Percentiles rank a stretch among this genome's conserved stretches.
phyloP scores from a whole-genome alignment of 2,329 filamentous ascomycete species.

The Magnaporthiopsis incrustans region DNA sequence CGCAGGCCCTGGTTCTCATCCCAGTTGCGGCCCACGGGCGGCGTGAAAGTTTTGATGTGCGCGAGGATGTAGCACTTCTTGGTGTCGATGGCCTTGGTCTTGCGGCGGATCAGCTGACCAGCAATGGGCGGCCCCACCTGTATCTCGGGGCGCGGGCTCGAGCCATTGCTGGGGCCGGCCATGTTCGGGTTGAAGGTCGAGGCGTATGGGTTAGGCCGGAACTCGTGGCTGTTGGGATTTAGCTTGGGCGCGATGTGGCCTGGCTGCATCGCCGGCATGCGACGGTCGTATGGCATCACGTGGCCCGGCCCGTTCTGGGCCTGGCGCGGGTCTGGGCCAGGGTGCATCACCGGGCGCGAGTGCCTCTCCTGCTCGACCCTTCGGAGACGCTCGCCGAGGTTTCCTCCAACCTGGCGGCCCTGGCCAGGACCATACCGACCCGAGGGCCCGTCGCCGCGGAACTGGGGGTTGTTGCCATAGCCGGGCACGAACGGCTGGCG shows the following conservation, averaged over 20 bases:
- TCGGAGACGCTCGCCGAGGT: conserved; percentile 42
- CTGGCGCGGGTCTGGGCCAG: conserved; percentile 57
- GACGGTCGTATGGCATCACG: conserved; percentile 41
- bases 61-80: conserved; percentile 55
- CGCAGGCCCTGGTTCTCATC: conserved; percentile 74
- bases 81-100: conserved; percentile 62
- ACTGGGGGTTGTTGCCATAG: conserved; percentile 16
- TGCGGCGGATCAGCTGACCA: conserved; percentile 57
- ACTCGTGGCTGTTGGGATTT: conserved; percentile 65
- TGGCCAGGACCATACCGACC: conserved; percentile 30
- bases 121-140: conserved; percentile 21
- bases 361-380: conserved; percentile 36
- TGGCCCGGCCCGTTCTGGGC: conserved; percentile 69
- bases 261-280: conserved; percentile 40
- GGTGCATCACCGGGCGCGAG: conserved; percentile 31
- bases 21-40: conserved; percentile 50
- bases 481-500: conserved; percentile 26
- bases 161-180: conserved; percentile 51
- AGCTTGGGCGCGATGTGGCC: conserved; percentile 47
- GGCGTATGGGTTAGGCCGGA: conserved; percentile 77
- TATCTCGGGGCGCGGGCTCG: conserved; percentile 58
- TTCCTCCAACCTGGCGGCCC: conserved; percentile 31
- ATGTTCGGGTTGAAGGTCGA: conserved; percentile 67
- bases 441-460: conserved; percentile 34
- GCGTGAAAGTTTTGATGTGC: conserved; percentile 45